Evolutionary conservation across 1,284 basidiomycete genomes (phyloP).

Genomic region (Pseudozyma tsukubaensis): DNA sequence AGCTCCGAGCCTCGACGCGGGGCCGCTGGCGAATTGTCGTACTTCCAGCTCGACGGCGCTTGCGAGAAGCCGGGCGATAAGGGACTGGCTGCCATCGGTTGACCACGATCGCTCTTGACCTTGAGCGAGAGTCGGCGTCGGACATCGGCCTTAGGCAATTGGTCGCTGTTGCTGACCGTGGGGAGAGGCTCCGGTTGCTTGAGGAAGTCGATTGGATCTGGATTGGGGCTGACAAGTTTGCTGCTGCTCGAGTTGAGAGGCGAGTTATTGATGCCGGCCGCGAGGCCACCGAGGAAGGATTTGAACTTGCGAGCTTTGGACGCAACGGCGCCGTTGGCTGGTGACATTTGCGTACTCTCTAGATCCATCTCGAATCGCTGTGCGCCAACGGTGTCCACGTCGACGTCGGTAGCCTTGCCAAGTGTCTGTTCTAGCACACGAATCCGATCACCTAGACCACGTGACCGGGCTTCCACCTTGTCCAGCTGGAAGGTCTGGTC

Average conservation of each 20-base stretch:
- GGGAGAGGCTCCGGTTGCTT: conserved; percentile 9
- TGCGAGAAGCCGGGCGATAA: conserved; percentile 12
- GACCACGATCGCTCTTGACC: conserved; percentile 14
- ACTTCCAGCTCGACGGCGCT: conserved; percentile 26
- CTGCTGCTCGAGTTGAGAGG: conserved; percentile 20
- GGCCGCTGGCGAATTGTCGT: conserved; percentile 5
- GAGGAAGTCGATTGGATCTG: not conserved
- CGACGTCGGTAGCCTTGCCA: conserved; percentile 13
- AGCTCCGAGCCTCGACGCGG: conserved; percentile 15
- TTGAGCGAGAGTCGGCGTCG: conserved; percentile 28
- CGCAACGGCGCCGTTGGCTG: conserved; percentile 14
- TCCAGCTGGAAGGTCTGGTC: conserved; percentile 11
- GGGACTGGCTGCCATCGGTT: not conserved
- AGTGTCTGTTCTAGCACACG: conserved; percentile 18
- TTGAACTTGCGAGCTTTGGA: conserved; percentile 38
- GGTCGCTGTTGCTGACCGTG: not conserved
- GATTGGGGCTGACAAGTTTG: not conserved
- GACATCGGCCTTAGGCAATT: not conserved
- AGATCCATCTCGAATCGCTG: conserved; percentile 22
- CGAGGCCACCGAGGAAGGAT: conserved; percentile 37
- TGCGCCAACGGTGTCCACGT: conserved; percentile 15
- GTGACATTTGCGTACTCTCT: not conserved
- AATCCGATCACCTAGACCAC: conserved; percentile 20
- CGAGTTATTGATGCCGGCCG: conserved; percentile 25
- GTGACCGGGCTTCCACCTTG: conserved; percentile 18